Base-by-base conservation (phyloP, 805 yeast species). In the Saccharomycopsis lassenensis region DNA sequence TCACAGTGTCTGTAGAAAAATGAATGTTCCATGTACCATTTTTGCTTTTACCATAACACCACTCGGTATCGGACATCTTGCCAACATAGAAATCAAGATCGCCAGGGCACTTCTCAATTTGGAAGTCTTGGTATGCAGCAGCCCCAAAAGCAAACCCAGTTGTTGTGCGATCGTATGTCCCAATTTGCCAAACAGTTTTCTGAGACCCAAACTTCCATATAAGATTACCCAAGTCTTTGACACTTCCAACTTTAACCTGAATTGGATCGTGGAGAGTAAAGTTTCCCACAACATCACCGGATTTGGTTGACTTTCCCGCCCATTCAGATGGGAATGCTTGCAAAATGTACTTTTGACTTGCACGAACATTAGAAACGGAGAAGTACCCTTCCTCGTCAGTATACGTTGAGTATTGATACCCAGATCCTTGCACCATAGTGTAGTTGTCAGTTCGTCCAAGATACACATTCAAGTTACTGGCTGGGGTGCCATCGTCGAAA, bases 31-130 rank as follows among this genome's bases (percentile, higher is more conserved):
- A 25, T 7, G 29, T 25, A 7, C 29, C 29, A 7, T 7, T 7
- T 25, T 25, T 25, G 14, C 29, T 25, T 25, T 25, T 25, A n/a
- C 16, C 29, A n/a, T 25, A 25, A n/a, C 29, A 25, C 29, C 29
- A 25, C n/a, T 25, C 29, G 14, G 29, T 5, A n/a, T 25, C 29
- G 12, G 16, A n/a, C 7, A 16, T 7, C 7, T 7, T n/a, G 14
- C n/a, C n/a, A 11, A n/a, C n/a, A 25, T 25, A 25, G 14, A 25
- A 25, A n/a, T 25, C 29, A n/a, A 7, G 14, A 25, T 25, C 29
- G 6, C 29, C 29, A 25, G 29, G 29, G n/a, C 29, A 25, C 7
- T 11, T 7, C 14, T 25, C 29, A 11, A 7, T 6, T 6, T 7
- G 29, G n/a, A 25, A 7, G 12, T 25, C 29, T 25, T 25, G 29